phyloP scores from a whole-genome alignment of 2,329 filamentous ascomycete genomes.

The Trichophyton mentagrophytes region DNA sequence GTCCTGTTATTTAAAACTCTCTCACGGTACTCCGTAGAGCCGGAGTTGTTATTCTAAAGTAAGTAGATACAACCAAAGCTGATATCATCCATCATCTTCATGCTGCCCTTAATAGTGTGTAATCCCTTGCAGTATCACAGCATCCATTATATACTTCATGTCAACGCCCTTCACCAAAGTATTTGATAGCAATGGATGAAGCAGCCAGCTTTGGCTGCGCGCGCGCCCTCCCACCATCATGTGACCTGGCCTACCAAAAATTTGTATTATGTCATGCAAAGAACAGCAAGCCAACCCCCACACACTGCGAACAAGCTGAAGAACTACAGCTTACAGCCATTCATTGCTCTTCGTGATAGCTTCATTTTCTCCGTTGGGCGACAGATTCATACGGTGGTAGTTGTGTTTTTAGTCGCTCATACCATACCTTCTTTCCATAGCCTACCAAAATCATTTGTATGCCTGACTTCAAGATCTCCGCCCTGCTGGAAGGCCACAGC shows the following conservation, averaged over 20 bases:
- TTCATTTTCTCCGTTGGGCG: neutral
- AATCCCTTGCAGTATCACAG: no score
- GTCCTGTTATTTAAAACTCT: no score
- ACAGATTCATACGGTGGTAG: neutral
- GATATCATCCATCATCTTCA: no score
- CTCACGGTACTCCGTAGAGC: no score
- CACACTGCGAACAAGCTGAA: neutral
- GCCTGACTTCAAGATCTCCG: constrained; percentile 85
- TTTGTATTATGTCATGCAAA: neutral
- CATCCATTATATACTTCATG: no score
- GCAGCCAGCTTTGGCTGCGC: no score
- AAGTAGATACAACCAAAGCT: no score
- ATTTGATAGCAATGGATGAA: no score
- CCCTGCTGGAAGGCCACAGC: constrained; percentile 76
- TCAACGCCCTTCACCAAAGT: no score
- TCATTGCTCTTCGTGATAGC: neutral
- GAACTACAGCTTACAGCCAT: neutral
- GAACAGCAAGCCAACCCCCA: neutral
- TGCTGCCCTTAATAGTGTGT: no score
- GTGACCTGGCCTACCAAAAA: neutral
- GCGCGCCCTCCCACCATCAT: neutral
- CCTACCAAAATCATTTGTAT: constrained; percentile 34
- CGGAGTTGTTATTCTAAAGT: no score
- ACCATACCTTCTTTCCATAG: neutral
- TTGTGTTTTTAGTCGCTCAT: neutral